A percentile compares a stretch with the other conserved stretches of the same genome.
Evolutionary conservation across 1,284 basidiomycete species (phyloP).

Genomic region (Sporisorium exsertum): DNA sequence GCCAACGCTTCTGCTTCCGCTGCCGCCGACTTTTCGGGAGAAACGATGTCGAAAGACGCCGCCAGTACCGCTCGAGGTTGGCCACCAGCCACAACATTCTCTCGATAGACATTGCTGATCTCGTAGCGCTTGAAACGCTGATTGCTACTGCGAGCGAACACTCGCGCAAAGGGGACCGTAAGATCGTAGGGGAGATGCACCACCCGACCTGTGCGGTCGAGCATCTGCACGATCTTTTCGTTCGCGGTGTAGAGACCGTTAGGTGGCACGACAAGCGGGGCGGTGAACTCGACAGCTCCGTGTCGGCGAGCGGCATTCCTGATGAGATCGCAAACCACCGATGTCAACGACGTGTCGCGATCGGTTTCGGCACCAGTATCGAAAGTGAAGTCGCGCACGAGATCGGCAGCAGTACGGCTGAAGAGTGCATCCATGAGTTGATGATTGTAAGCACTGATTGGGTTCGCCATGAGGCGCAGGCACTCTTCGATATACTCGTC

Average conservation of each 20-base stretch:
- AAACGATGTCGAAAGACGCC: constrained; percentile 69
- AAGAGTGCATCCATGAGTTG: constrained; percentile 58
- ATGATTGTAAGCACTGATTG: constrained; percentile 53
- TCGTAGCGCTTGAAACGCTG: constrained; percentile 90
- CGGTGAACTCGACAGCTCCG: constrained; percentile 87
- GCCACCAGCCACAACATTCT: constrained; percentile 68
- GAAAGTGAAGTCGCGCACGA: constrained; percentile 81
- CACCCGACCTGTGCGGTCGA: constrained; percentile 74
- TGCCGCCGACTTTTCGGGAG: constrained; percentile 64
- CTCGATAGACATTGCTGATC: constrained; percentile 72
- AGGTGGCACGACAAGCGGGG: constrained; percentile 83
- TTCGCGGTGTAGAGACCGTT: constrained; percentile 79
- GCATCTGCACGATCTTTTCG: constrained; percentile 83
- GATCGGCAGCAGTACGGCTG: constrained; percentile 73
- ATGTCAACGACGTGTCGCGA: constrained; percentile 77
- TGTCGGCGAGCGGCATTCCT: constrained; percentile 84
- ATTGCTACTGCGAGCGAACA: constrained; percentile 80
- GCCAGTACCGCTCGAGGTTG: constrained; percentile 68
- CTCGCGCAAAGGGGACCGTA: constrained; percentile 83
- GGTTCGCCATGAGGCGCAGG: constrained; percentile 79
- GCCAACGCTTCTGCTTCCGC: constrained; percentile 67
- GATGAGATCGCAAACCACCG: constrained; percentile 82
- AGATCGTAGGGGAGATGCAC: constrained; percentile 67
- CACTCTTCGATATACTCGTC: constrained; percentile 88
- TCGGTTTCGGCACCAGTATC: constrained; percentile 81